Conservation (phyloP, 352 stramenopile species). For the Pythium pyrilobum region DNA sequence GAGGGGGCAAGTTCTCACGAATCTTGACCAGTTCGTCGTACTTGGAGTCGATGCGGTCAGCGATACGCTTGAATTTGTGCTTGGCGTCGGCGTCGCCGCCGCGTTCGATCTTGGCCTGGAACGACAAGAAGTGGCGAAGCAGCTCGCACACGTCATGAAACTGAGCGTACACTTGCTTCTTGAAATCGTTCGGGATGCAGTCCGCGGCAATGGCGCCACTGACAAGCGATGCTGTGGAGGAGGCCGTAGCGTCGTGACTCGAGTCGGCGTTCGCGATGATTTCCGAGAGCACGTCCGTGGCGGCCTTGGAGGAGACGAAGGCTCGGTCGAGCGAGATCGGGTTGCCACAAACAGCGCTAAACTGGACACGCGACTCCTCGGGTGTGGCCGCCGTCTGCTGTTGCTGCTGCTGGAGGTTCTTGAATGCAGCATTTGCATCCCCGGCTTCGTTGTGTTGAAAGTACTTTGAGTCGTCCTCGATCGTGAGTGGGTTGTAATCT, state of each 20-base stretch:
- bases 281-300: conserved; percentile 55
- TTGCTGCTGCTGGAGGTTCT: conserved; percentile 8
- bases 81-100: conserved; percentile 49
- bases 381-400: conserved; percentile 4
- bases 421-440: conserved; percentile 1
- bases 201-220: conserved; percentile 56
- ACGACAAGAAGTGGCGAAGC: conserved; percentile 78
- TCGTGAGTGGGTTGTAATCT: conserved; percentile 70
- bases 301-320: conserved; percentile 45
- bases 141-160: conserved; percentile 84
- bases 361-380: conserved; percentile 32
- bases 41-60: conserved; percentile 85
- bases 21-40: conserved; percentile 85
- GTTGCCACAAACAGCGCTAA: conserved; percentile 34
- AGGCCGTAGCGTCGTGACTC: conserved; percentile 44
- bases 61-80: conserved; percentile 77
- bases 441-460: conserved; percentile 55
- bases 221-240: conserved; percentile 40
- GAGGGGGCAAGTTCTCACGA: conserved; percentile 67
- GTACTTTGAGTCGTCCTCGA: conserved; percentile 80
- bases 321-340: conserved; percentile 47
- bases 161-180: conserved; percentile 83
- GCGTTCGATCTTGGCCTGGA: conserved; percentile 65
- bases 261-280: conserved; percentile 61
- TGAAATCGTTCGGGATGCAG: conserved; percentile 82